These are phyloP conservation scores for Penicillium olsonii DNA, from an alignment of 2,329 filamentous ascomycete genomes.

Conservation along the genomic window DNA sequence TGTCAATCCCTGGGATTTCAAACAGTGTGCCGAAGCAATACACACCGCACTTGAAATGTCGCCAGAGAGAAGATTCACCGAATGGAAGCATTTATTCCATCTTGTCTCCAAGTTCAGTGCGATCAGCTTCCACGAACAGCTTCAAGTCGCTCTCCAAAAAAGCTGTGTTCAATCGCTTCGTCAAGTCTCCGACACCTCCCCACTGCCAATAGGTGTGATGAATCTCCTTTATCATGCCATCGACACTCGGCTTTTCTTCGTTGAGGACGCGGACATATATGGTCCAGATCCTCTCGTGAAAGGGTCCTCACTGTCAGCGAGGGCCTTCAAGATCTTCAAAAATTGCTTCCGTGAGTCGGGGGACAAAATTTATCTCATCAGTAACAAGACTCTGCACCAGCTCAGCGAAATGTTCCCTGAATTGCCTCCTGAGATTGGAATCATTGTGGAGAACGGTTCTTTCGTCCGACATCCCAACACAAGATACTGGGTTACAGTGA, in stretches of 20 bases:
- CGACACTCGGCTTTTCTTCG: slow-evolving; percentile 73
- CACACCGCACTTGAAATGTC: slow-evolving; percentile 79
- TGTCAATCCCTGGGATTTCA: slow-evolving; percentile 94
- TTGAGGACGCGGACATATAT: slow-evolving; percentile 88
- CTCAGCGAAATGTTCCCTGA: slow-evolving; percentile 74
- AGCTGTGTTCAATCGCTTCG: slow-evolving; percentile 77
- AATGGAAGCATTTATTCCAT: slow-evolving; percentile 73
- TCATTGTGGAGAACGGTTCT: slow-evolving; percentile 92
- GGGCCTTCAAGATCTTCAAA: slow-evolving; percentile 74
- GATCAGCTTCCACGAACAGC: slow-evolving; percentile 74
- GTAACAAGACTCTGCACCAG: slow-evolving; percentile 77
- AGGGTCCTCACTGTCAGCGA: slow-evolving; percentile 72
- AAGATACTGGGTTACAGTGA: slow-evolving; percentile 68
- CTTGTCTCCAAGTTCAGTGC: slow-evolving; percentile 78
- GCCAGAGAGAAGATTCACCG: slow-evolving; percentile 67
- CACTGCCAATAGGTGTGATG: slow-evolving; percentile 66
- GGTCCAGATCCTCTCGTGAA: slow-evolving; percentile 60
- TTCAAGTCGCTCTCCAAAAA: slow-evolving; percentile 67
- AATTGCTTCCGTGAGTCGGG: slow-evolving; percentile 73
- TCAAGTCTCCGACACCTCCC: slow-evolving; percentile 77
- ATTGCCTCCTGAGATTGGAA: slow-evolving; percentile 68
- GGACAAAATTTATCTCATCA: slow-evolving; percentile 91
- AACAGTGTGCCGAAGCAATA: slow-evolving; percentile 81
- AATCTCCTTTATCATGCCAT: slow-evolving; percentile 65
- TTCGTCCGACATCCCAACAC: slow-evolving; percentile 72